Conservation (phyloP, 208 protist species). For the Wallacemonas sp. region DNA sequence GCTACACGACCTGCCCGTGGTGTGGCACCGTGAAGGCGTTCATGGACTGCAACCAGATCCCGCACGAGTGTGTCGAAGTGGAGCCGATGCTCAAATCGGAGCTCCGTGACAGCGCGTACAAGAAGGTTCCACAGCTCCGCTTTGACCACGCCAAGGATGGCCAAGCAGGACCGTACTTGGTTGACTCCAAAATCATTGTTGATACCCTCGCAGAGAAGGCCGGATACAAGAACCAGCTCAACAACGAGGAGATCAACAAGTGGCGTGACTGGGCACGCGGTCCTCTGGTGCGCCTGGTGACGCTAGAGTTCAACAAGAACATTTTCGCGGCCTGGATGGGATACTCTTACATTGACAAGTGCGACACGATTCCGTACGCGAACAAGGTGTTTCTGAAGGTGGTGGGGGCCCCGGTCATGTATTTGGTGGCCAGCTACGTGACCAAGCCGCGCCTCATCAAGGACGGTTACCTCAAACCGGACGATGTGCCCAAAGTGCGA, state of each 20-base stretch:
- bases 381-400: conserved; percentile 92
- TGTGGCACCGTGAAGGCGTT: conserved; percentile 89
- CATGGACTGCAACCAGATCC: conserved; percentile 78
- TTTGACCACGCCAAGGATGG: conserved; percentile 52
- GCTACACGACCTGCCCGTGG: conserved; percentile 92
- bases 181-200: conserved; percentile 85
- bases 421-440: conserved; percentile 69
- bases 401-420: conserved; percentile 90
- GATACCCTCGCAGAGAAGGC: conserved; percentile 63
- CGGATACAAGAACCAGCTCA: conserved; percentile 54
- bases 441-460: conserved; percentile 76
- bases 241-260: conserved; percentile 60
- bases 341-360: conserved; percentile 89
- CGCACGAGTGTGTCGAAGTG: conserved; percentile 83
- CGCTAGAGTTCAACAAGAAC: conserved; percentile 81
- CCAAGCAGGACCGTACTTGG: conserved; percentile 54
- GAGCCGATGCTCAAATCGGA: conserved; percentile 91
- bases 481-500: conserved; percentile 48
- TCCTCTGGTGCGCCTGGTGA: conserved; percentile 82
- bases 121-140: conserved; percentile 90
- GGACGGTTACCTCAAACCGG: conserved; percentile 55
- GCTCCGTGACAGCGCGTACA: conserved; percentile 71
- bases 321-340: conserved; percentile 73
- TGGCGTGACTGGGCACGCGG: conserved; percentile 85
- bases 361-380: conserved; percentile 78